Evolutionary conservation across 805 yeast genomes (phyloP), one percentile per base, ranked within the genome.

Genomic region (Candida takata): DNA sequence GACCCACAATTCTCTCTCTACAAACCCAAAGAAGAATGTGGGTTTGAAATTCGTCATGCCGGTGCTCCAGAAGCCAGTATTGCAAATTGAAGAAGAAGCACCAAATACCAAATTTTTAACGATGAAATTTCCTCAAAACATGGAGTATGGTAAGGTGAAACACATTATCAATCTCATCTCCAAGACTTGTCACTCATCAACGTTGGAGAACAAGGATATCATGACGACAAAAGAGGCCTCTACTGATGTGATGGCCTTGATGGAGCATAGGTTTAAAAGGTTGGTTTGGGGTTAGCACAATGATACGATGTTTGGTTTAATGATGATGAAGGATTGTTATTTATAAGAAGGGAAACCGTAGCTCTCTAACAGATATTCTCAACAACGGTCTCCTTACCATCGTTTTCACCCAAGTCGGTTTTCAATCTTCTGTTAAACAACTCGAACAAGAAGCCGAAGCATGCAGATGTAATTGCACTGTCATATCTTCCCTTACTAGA

Each of bases 401-500:
- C 84, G 43, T 64, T 65, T 13, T 73, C 79, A 19, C 90, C 90
- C 37, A 77, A 64, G 41, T 82, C 86, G 26, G 74, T 64, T 57
- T 71, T 74, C 58, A 84, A 67, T 47, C 67, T 69, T 48, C 94
- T 69, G 57, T 79, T 71, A 59, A 83, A 84, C 54, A 82, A 65
- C 51, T 84, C 92, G 34, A 69, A 65, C 47, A 83, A 56, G 69
- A 84, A 78, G 16, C 74, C 80, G 46, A 77, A 61, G 51, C 90
- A 79, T 21, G 75, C 64, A 44, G 68, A 64, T 15, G 92, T 82
- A 36, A 78, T 71, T 2, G 85, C 85, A n/a, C 86, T 74, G 55
- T 83, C 92, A 52, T 74, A 83, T 49, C 92, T 65, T n/a, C 84
- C 94, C 60, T 81, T 83, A 45, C 85, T 77, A 41, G 66, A 60